Evolutionary conservation across 78 protist genomes (phyloP), one percentile per base, ranked within the genome.

Genomic region (Reticulomyxa filosa): DNA sequence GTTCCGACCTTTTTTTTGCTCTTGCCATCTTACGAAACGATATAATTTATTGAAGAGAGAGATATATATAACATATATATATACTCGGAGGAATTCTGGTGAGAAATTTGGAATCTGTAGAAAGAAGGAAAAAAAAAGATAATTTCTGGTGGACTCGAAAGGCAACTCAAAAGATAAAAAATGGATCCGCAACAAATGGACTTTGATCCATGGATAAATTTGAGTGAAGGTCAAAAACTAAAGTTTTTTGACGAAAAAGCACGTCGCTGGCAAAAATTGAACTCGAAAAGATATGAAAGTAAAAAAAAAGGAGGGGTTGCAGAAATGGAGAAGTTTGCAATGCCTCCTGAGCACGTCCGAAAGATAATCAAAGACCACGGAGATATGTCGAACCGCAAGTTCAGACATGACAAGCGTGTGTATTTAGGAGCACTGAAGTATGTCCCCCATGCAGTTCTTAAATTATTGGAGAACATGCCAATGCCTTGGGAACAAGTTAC

Each of bases 401-500:
- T 82, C 71, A 62, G 86, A 7, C 84, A 89, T 38, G 97, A 95
- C 71, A 89, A 90, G 67, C 84, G 98, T 20, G 90, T 93, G 20
- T 92, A 92, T 50, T 79, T 97, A 23, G 99, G 99, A 1, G 98
- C 98, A 5, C 72, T 97, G 39, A 89, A 89, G 74, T 94, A 86
- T 55, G 73, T 94, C 32, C 99, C 99, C 0, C 97, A 90, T 70
- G 99, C 98, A 1, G 72, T 87, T 1, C 57, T 80, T 69, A 97
- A 97, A 81, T 80, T 97, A 4, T 73, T 97, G 8, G 99, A 97
- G 69, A 94, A 94, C 78, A 89, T 95, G 85, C 99, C 99, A 2
- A 90, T 95, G 95, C 98, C 98, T 8, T 90, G 94, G 92, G 94
- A 90, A 69, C 83, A 69, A 57, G 78, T 62, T 4, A 20, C 25